Base-by-base conservation (phyloP, 345 rosid species). In the Salix caprea region DNA sequence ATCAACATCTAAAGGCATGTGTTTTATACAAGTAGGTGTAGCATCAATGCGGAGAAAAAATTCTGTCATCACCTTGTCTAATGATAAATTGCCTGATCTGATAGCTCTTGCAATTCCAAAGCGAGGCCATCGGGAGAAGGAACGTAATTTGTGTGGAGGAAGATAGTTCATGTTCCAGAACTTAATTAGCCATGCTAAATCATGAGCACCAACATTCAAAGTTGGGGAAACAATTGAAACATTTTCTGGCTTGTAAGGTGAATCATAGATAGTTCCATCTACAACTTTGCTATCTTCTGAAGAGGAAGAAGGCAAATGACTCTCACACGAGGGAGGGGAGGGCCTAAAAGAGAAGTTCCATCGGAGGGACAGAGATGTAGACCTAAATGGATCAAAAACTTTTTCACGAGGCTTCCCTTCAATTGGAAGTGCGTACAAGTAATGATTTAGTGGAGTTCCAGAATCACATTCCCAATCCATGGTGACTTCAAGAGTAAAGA, bases 381-480 rank as follows among this genome's bases (percentile, higher is more conserved):
- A 96, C 88, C 99, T 86, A 81, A 92, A 96, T 46, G 97, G 98
- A 86, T 96, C 98, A 83, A 91, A 90, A 66, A 93, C 88, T 77
- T 82, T 88, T 77, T 91, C 97, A 62, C 93, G 91, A 77, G 94
- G 86, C 82, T 86, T 90, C 70, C 91, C 93, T 87, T 96, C 99
- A 64, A 62, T 58, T 50, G 99, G 99, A 85, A 96, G 86, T 79
- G 97, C 93, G 86, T 85, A 91, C 77, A 96, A 80, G 80, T 91
- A 96, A 92, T 96, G 98, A 84, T 96, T 91, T 82, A 93, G 72
- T 24, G 99, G 91, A 84, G 84, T 80, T 28, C 98, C 97, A 79
- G 99, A 96, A 54, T 88, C 95, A 14, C 98, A 96, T 40, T 84
- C 97, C 99, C 99, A 93, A 44, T 91, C 94, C 97, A 96, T 92